Conservation (phyloP, 805 yeast species). For the Blastobotrys chiropterorum region DNA sequence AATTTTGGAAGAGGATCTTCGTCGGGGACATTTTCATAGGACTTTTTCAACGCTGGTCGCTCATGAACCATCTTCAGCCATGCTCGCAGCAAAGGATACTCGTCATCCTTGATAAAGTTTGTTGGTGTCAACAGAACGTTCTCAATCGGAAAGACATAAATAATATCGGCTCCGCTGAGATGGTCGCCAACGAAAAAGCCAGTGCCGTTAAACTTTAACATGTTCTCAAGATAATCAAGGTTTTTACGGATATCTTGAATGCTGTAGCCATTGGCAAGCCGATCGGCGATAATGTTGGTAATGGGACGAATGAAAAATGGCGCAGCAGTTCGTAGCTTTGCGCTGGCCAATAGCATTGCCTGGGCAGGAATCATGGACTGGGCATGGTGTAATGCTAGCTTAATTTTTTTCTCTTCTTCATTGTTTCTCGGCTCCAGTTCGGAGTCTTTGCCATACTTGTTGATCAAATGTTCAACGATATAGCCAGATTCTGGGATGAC, state of each 20-base stretch:
- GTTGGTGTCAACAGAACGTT: not conserved
- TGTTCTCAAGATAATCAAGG: constrained; percentile 38
- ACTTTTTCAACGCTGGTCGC: not conserved
- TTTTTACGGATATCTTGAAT: constrained; percentile 39
- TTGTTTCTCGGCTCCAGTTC: constrained; percentile 35
- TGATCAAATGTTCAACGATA: constrained; percentile 47
- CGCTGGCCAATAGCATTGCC: constrained; percentile 33
- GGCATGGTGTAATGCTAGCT: constrained; percentile 41
- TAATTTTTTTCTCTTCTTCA: constrained; percentile 39
- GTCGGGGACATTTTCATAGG: not conserved
- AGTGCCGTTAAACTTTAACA: constrained; percentile 36
- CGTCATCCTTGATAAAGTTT: not conserved
- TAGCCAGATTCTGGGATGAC: constrained; percentile 55
- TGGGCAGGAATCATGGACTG: constrained; percentile 54
- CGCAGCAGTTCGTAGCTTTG: constrained; percentile 32
- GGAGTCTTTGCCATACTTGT: constrained; percentile 41
- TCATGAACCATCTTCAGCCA: not conserved
- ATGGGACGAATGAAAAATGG: constrained; percentile 40
- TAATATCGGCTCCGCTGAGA: constrained; percentile 56
- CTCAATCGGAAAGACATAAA: constrained; percentile 42
- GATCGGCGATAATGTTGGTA: constrained; percentile 38
- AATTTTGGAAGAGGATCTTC: not conserved
- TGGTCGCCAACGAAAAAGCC: constrained; percentile 59
- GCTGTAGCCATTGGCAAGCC: constrained; percentile 45
- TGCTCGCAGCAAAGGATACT: not conserved